A percentile compares a stretch with the other conserved stretches of the same genome.
phyloP scores from a whole-genome alignment of 139 green algal genomes.

The Chlamydomonas sphaeroides region DNA sequence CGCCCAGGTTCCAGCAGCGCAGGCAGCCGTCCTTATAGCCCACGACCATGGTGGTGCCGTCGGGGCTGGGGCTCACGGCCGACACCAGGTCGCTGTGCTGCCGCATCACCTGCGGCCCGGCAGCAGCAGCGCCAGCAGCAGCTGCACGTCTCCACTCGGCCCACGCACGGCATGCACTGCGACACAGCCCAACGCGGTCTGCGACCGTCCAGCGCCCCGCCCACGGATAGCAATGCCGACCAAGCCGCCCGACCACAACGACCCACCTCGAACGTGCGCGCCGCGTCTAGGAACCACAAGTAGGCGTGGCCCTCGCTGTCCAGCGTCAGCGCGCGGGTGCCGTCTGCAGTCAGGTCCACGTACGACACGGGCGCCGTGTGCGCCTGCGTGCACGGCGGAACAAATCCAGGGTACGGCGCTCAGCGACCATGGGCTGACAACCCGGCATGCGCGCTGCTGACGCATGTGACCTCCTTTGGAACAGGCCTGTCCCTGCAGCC shows the following conservation, averaged over 20 bases:
- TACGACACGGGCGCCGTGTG: slow-evolving; percentile 43
- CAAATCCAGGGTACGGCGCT: too few relatives aligned
- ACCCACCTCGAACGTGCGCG: slow-evolving; percentile 37
- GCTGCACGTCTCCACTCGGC: too few relatives aligned
- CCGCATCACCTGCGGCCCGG: slow-evolving; percentile 25
- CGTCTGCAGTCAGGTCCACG: slow-evolving; percentile 40
- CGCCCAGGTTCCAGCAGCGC: slow-evolving; percentile 34
- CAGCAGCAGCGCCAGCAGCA: too few relatives aligned
- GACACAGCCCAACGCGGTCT: too few relatives aligned
- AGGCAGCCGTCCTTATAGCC: slow-evolving; percentile 53
- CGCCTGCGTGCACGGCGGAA: neutral
- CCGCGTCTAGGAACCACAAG: slow-evolving; percentile 55
- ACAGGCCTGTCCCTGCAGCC: too few relatives aligned
- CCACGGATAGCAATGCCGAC: too few relatives aligned
- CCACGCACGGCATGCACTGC: too few relatives aligned
- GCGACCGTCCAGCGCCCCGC: too few relatives aligned
- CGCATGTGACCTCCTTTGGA: too few relatives aligned
- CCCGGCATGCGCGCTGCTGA: too few relatives aligned
- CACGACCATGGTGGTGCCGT: slow-evolving; percentile 24
- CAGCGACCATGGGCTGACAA: too few relatives aligned
- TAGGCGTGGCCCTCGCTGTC: slow-evolving; percentile 51
- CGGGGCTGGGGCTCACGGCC: neutral
- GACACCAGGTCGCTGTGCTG: slow-evolving; percentile 42
- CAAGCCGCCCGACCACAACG: too few relatives aligned
- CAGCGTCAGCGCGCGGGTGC: slow-evolving; percentile 39